Evolutionary conservation across 306 rosid species (phyloP).

Genomic region (Prunus mume): DNA sequence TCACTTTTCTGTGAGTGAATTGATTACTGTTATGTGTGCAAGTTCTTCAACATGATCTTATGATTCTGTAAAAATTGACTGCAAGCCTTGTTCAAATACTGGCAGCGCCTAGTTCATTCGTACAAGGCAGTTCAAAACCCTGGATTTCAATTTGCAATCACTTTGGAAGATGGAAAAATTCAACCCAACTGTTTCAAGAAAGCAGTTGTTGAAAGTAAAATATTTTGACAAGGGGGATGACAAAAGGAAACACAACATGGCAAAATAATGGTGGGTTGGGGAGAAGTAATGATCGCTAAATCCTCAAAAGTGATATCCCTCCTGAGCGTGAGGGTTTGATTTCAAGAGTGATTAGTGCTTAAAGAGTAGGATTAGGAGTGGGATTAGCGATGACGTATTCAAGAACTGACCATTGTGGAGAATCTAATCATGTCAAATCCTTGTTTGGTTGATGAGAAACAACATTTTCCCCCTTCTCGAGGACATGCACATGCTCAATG

Average conservation of each 20-base stretch:
- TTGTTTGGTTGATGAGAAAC: background rate
- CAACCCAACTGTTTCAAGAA: background rate
- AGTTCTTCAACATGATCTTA: background rate
- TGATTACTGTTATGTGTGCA: slow-evolving; percentile 2
- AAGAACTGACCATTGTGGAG: slow-evolving; percentile 9
- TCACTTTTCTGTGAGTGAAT: slow-evolving; percentile 28
- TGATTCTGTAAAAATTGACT: background rate
- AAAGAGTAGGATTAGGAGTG: background rate
- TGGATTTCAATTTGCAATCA: background rate
- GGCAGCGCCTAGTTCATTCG: background rate
- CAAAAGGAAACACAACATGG: background rate
- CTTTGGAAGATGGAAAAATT: background rate
- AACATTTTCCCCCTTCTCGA: background rate
- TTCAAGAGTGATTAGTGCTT: background rate
- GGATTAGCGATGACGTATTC: slow-evolving; percentile 12
- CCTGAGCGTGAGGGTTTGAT: slow-evolving; percentile 18
- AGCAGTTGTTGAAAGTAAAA: background rate
- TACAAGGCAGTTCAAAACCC: background rate
- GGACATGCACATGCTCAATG: background rate
- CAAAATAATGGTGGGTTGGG: background rate
- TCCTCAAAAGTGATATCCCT: slow-evolving; percentile 41
- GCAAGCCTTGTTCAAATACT: background rate
- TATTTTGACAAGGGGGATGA: background rate
- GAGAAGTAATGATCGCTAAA: slow-evolving; percentile 43
- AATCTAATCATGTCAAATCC: slow-evolving; percentile 41